Base-by-base conservation (phyloP, 495 filamentous ascomycete genomes). In the Penicillium robsamsonii region DNA sequence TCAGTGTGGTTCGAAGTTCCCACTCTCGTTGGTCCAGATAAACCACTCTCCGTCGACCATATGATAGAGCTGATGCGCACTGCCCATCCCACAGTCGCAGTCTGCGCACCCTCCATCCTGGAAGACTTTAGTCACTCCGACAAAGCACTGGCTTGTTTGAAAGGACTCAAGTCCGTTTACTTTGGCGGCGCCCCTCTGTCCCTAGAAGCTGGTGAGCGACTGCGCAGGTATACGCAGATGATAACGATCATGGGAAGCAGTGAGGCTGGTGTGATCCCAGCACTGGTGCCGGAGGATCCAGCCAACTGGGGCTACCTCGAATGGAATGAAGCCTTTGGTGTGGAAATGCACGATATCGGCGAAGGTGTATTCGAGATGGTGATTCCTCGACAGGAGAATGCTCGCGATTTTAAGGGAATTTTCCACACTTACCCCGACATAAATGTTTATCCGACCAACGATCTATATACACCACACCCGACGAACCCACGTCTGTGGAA, bases 341-440 rank as follows among this genome's bases (percentile, higher is more conserved):
- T 78, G 67, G 69, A 76, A 8, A 71, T 72, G 52, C 64, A 69
- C 37, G 62, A 69, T 25, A 72, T 52, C 6, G 75, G 71, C 3
- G 76, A 81, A 0, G 72, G 71, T 1, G 60, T 77, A 0, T 85
- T 73, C 47, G 80, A 79, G 50, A 65, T 82, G 50, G 53, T 64
- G 8, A 46, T 66, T 30, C 35, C 30, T 12, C 64, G 64, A 8
- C 42, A 46, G 7, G 11, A 22, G 5, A 25, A 57, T 24, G 37
- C 37, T 20, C 56, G 56, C 11, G 37, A 56, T 15, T 67, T 66
- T 6, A 80, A 84, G 18, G 74, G 75, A 10, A 68, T 83, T 53
- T 86, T 85, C 67, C 76, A 80, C 59, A 79, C 75, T 7, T 84
- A 81, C 50, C 83, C 83, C 6, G 67, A 84, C 17, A 18, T 71